Percentiles rank a stretch among this genome's conserved stretches.
These are phyloP conservation scores for Harrya chromipes DNA, from an alignment of 768 basidiomycete species.

Conservation along the genomic window DNA sequence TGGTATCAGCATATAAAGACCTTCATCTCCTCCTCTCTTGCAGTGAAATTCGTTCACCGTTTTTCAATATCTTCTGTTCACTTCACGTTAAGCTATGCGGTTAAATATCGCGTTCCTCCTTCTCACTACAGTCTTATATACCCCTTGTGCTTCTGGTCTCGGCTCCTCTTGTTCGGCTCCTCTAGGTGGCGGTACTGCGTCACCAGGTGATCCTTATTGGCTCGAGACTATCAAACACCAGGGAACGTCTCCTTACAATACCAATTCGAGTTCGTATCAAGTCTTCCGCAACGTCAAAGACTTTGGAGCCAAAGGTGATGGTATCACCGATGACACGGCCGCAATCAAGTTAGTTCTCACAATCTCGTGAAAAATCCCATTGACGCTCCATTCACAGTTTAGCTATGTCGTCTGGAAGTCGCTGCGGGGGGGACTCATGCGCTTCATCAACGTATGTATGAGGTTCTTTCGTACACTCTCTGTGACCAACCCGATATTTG, in stretches of 20 bases:
- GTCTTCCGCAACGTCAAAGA: conserved; percentile 78
- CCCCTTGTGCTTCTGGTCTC: conserved; percentile 27
- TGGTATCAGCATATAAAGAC: conserved; percentile 15
- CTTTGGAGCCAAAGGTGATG: conserved; percentile 56
- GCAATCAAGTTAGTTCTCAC: conserved; percentile 57
- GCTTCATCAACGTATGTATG: conserved; percentile 49
- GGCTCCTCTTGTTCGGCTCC: conserved; percentile 48
- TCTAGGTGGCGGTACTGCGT: conserved; percentile 48
- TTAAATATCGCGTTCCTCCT: conserved; percentile 1
- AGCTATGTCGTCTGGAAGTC: conserved; percentile 59
- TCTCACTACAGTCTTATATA: conserved; percentile 6
- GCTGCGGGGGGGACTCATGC: conserved; percentile 53
- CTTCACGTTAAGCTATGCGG: conserved; percentile 8
- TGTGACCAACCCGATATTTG: not conserved
- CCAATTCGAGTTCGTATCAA: conserved; percentile 49
- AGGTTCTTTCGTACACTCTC: not conserved
- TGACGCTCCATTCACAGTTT: conserved; percentile 35
- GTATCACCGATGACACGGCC: conserved; percentile 68
- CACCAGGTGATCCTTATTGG: conserved; percentile 52
- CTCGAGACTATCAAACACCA: conserved; percentile 67
- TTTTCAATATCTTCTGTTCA: not conserved
- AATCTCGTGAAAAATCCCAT: not conserved
- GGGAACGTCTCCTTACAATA: conserved; percentile 65
- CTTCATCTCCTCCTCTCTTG: not conserved
- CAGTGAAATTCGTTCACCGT: not conserved